These are phyloP conservation scores for Ophiostoma australiae DNA, from an alignment of 2,329 filamentous ascomycete genomes.

Conservation along the genomic window DNA sequence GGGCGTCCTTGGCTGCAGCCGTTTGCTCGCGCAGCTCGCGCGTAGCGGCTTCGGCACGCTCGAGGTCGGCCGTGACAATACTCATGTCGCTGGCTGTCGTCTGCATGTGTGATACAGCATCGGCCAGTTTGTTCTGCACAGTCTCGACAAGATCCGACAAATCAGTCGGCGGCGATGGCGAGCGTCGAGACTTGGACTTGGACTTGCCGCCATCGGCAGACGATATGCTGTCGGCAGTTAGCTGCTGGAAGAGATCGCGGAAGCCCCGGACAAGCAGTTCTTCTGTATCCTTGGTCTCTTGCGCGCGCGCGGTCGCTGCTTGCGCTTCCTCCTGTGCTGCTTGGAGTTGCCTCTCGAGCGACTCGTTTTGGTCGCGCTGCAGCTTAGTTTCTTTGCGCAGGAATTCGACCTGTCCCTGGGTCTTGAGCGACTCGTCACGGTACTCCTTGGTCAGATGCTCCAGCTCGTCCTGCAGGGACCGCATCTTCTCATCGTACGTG, in stretches of 20 bases:
- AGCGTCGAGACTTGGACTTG: not conserved
- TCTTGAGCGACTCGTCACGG: constrained; percentile 53
- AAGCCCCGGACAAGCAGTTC: constrained; percentile 47
- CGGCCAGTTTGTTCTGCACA: constrained; percentile 53
- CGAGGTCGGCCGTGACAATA: constrained; percentile 59
- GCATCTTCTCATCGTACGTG: constrained; percentile 62
- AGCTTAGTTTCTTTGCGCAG: constrained; percentile 56
- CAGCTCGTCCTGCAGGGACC: constrained; percentile 65
- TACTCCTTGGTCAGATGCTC: constrained; percentile 56
- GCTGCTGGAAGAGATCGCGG: constrained; percentile 53
- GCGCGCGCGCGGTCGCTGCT: constrained; percentile 47
- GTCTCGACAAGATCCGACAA: constrained; percentile 54
- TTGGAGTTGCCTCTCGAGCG: constrained; percentile 55
- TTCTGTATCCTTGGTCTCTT: constrained; percentile 47
- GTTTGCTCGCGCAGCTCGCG: constrained; percentile 55
- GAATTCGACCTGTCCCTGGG: constrained; percentile 58
- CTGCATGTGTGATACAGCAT: constrained; percentile 55
- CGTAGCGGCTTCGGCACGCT: constrained; percentile 51
- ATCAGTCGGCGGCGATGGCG: constrained; percentile 47
- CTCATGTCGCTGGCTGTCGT: constrained; percentile 56
- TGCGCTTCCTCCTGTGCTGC: constrained; percentile 51
- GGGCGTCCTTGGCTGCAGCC: constrained; percentile 47
- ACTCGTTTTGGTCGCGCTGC: constrained; percentile 56
- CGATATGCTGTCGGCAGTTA: constrained; percentile 47
- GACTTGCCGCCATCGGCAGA: not conserved